phyloP scores from a whole-genome alignment of 1,284 basidiomycete genomes.

The Moniliophthora roreri region DNA sequence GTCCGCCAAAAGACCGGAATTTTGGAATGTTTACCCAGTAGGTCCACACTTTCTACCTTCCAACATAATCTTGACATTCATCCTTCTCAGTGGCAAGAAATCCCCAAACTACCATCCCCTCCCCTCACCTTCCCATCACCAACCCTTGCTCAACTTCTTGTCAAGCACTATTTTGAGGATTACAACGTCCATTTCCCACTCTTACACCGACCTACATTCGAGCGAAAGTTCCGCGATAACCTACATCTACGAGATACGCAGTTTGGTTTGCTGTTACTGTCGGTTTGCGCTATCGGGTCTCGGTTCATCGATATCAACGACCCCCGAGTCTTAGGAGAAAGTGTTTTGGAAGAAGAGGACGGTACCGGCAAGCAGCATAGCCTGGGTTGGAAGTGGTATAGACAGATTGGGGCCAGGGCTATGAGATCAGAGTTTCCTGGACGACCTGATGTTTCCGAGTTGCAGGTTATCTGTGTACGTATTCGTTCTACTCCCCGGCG shows the following conservation, averaged over 20 bases:
- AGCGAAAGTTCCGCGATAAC: conserved; percentile 44
- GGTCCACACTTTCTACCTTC: not conserved
- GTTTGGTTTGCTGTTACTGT: not conserved
- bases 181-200: conserved; percentile 54
- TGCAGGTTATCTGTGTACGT: conserved; percentile 3
- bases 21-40: conserved; percentile 23
- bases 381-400: conserved; percentile 1
- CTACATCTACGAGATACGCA: conserved; percentile 36
- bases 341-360: not conserved
- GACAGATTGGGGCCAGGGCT: not conserved
- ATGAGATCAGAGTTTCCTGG: not conserved
- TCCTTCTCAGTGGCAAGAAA: conserved; percentile 28
- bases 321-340: not conserved
- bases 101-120: conserved; percentile 11
- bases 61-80: not conserved
- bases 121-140: conserved; percentile 42
- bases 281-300: conserved; percentile 1
- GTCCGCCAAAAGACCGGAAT: conserved; percentile 17
- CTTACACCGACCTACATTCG: conserved; percentile 66
- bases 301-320: not conserved
- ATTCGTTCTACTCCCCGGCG: no score
- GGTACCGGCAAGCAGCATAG: not conserved
- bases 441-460: not conserved
- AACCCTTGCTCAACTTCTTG: conserved; percentile 50
- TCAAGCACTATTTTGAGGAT: conserved; percentile 60